Evolutionary conservation across 805 yeast genomes (phyloP), one percentile per base, ranked within the genome.

Genomic region (Candida corydali): DNA sequence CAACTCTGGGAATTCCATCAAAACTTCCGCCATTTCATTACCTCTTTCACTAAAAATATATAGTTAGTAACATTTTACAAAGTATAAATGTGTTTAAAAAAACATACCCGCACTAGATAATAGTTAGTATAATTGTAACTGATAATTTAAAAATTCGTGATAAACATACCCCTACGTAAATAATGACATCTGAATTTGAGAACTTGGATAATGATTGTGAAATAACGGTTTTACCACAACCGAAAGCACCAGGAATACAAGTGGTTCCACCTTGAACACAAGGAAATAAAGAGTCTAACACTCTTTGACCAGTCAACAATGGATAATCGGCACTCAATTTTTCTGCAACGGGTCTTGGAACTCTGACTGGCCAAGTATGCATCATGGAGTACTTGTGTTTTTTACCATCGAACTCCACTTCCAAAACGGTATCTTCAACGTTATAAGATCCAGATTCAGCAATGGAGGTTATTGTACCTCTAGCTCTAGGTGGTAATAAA

Each of bases 221-320:
- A 61, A 91, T 91, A 55, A 91, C 98, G 9, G 98, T 91, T 63
- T 89, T 93, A 66, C 99, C 99, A 69, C 98, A 93, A 47, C 99
- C 99, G 55, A 93, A 93, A 46, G 99, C 99, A 70, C 99, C 99
- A 32, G 99, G 99, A 63, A 93, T 93, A 83, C 98, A 94, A 24
- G 99, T 93, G 26, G 99, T 93, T 73, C 99, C 99, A 71, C 99
- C 99, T 74, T 93, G 98, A 52, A 93, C 99, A 79, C 95, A 85
- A 32, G 99, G 99, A 77, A 93, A 93, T 47, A 93, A 76, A 20
- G 98, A 82, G 67, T 93, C 99, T 63, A 93, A 75, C 35, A 93
- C 99, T 76, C 99, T 86, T 74, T 93, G 99, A 55, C 99, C 99
- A 14, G 99, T 93, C 54, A 93, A 76, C 52, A 93, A 75, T 36